Evolutionary conservation across 2,329 filamentous ascomycete genomes (phyloP).

Genomic region (Penicillium rolfsii): DNA sequence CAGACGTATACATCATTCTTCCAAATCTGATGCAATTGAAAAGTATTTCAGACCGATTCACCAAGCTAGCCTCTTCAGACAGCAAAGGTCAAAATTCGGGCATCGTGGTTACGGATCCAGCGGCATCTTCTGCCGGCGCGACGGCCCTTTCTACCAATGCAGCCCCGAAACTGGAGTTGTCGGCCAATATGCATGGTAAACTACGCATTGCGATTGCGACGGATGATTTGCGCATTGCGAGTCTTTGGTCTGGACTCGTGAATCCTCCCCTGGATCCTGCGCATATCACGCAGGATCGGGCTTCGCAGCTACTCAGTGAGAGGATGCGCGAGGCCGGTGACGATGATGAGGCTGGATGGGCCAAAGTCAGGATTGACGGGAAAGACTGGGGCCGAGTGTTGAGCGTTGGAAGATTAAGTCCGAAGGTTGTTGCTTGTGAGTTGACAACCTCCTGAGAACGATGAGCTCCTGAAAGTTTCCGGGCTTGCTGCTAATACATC

Average conservation of each 20-base stretch:
- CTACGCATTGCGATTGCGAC: conserved; percentile 78
- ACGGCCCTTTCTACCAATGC: conserved; percentile 28
- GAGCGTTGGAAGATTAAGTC: conserved; percentile 85
- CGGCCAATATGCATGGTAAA: conserved; percentile 92
- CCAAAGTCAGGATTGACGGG: conserved; percentile 86
- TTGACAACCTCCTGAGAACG: conserved; percentile 2
- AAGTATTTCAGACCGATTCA: conserved; percentile 92
- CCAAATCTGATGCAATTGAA: conserved; percentile 88
- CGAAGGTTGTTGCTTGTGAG: conserved; percentile 86
- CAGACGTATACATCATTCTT: conserved; percentile 90
- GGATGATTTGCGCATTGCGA: conserved; percentile 82
- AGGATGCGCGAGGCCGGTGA: conserved; percentile 67
- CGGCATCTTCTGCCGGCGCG: conserved; percentile 30
- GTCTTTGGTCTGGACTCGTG: conserved; percentile 79
- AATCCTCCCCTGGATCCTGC: conserved; percentile 85
- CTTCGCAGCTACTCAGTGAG: conserved; percentile 81
- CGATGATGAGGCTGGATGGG: conserved; percentile 80
- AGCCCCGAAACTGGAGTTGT: conserved; percentile 74
- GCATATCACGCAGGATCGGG: conserved; percentile 65
- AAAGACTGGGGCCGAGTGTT: conserved; percentile 94
- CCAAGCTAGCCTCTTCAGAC: conserved; percentile 68
- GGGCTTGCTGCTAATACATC: not conserved
- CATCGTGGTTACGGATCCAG: conserved; percentile 36
- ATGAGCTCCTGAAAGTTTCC: not conserved
- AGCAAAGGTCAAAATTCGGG: conserved; percentile 24